Evolutionary conservation across 148 eudicot genomes (phyloP).

Genomic region (Spergularia marina): DNA sequence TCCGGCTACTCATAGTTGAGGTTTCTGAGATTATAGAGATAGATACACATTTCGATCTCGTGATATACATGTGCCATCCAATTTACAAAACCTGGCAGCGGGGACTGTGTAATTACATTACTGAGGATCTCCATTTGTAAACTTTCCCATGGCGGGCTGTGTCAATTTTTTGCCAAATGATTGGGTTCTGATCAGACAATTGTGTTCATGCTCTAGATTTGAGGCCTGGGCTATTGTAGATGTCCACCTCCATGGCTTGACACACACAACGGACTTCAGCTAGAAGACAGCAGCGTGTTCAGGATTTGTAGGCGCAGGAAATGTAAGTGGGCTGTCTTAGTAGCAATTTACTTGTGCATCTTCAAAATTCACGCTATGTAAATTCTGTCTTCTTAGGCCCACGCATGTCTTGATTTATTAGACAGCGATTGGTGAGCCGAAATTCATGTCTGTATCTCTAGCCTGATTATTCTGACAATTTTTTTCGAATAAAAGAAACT

Average conservation of each 20-base stretch:
- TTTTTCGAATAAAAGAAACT: not conserved
- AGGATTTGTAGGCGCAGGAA: conserved; percentile 16
- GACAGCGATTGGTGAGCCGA: not conserved
- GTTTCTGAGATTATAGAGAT: conserved; percentile 16
- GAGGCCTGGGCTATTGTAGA: conserved; percentile 13
- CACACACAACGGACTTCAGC: conserved; percentile 1
- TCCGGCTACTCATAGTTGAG: conserved; percentile 19
- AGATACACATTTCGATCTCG: conserved; percentile 10
- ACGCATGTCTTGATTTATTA: conserved; percentile 17
- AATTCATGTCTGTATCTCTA: conserved; percentile 21
- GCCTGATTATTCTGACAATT: conserved; percentile 8
- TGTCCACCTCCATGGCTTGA: conserved; percentile 20
- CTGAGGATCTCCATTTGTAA: conserved; percentile 18
- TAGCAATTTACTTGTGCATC: not conserved
- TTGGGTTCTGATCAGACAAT: conserved; percentile 6
- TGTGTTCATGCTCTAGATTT: conserved; percentile 16
- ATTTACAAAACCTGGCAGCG: conserved; percentile 3
- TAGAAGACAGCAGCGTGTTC: conserved; percentile 7
- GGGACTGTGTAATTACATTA: conserved; percentile 4
- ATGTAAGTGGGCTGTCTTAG: conserved; percentile 18
- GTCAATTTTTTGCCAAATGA: not conserved
- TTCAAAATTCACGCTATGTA: conserved; percentile 15
- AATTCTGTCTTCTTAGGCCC: conserved; percentile 6
- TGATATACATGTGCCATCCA: not conserved
- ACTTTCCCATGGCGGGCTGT: conserved; percentile 4